These are phyloP conservation scores for Mucor mucedo DNA, from an alignment of 371 early-diverging fungal genomes.

Conservation along the genomic window DNA sequence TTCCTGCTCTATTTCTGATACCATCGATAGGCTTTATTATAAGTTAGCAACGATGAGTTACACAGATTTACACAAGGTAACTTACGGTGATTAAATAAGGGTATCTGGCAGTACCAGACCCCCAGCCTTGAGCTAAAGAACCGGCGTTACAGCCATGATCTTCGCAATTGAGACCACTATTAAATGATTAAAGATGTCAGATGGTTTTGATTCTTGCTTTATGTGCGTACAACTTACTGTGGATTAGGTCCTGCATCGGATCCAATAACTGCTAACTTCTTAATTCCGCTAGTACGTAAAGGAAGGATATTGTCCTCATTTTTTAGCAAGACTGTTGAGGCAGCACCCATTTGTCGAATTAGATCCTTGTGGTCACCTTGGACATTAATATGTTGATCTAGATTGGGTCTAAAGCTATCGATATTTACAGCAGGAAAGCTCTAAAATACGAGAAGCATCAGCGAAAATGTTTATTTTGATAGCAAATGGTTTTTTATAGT, in stretches of 20 bases:
- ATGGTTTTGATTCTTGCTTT: not conserved
- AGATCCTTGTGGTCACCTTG: slow-evolving; percentile 41
- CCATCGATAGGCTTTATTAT: slow-evolving; percentile 40
- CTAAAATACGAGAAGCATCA: not conserved
- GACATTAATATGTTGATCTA: slow-evolving; percentile 38
- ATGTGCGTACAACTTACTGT: slow-evolving; percentile 22
- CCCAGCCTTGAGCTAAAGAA: slow-evolving; percentile 69
- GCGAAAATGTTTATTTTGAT: not conserved
- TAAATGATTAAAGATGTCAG: not conserved
- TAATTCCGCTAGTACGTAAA: slow-evolving; percentile 19
- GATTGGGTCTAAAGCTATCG: slow-evolving; percentile 34
- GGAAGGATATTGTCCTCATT: slow-evolving; percentile 52
- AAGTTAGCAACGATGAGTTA: not conserved
- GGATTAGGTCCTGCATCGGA: slow-evolving; percentile 52
- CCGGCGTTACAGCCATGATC: slow-evolving; percentile 50
- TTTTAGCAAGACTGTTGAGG: slow-evolving; percentile 53
- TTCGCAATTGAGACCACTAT: slow-evolving; percentile 24
- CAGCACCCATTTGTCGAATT: slow-evolving; percentile 56
- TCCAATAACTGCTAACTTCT: slow-evolving; percentile 55
- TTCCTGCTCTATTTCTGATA: slow-evolving; percentile 43
- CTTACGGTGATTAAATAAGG: slow-evolving; percentile 62
- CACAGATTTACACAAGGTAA: not conserved
- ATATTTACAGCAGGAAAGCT: slow-evolving; percentile 49
- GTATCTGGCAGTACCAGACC: slow-evolving; percentile 64
- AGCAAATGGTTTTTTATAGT: not conserved